phyloP scores from a whole-genome alignment of 2,329 filamentous ascomycete species.

The Alternaria postmessia region DNA sequence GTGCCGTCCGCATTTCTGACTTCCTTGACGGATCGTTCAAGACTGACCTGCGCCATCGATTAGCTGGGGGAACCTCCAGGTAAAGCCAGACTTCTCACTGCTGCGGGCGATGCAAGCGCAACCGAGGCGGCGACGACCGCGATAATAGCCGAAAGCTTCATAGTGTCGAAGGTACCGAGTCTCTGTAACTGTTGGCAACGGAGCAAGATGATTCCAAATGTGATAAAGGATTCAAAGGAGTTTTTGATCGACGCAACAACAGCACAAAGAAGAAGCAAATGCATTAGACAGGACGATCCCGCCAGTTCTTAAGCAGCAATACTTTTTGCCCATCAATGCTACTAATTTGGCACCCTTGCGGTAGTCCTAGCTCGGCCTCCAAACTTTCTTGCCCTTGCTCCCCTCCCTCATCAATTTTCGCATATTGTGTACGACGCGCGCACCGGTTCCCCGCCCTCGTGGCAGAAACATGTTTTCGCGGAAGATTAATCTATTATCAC shows the following conservation, averaged over 20 bases:
- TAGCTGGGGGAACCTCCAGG: background rate
- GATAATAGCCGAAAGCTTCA: slow-evolving; percentile 39
- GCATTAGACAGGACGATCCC: background rate
- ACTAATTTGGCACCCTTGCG: slow-evolving; percentile 21
- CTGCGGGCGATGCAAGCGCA: slow-evolving; percentile 35
- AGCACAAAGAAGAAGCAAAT: background rate
- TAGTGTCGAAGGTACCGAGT: slow-evolving; percentile 1
- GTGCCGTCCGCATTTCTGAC: slow-evolving; percentile 23
- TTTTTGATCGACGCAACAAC: background rate
- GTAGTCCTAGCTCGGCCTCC: slow-evolving; percentile 5
- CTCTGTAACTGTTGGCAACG: too few relatives aligned
- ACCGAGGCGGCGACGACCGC: slow-evolving; percentile 27
- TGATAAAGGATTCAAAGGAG: background rate
- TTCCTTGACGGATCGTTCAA: slow-evolving; percentile 30
- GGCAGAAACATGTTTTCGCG: slow-evolving; percentile 19
- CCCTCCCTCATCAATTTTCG: slow-evolving; percentile 12
- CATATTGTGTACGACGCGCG: slow-evolving; percentile 24
- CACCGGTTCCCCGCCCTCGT: slow-evolving; percentile 33
- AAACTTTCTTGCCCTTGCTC: background rate
- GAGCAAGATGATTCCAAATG: background rate
- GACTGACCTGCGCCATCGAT: slow-evolving; percentile 26
- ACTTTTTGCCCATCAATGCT: slow-evolving; percentile 26
- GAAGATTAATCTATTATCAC: slow-evolving; percentile 12
- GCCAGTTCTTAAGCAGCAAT: slow-evolving; percentile 24
- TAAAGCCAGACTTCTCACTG: slow-evolving; percentile 20